Conservation (phyloP, 78 protist genomes). For the slime mould (Dictyostelium discoideum) region dicty_2.7 NC_007089.4:2960001-2960500, state of each 20-base stretch:
- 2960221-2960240: not conserved
- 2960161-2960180: not conserved
- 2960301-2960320: not conserved
- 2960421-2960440: no score
- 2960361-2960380: no score
- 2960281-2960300: not conserved
- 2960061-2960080: not conserved
- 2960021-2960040: not conserved
- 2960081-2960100: not conserved
- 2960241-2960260: not conserved
- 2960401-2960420: no score
- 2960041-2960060: not conserved
- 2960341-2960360: no score
- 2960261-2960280: not conserved
- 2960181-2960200: not conserved
- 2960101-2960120: not conserved
- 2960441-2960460: no score
- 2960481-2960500: no score
- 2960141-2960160: not conserved
- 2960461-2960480: no score
- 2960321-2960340: no score
- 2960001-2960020: not conserved
- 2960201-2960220: not conserved
- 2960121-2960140: not conserved
- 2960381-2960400: no score